Conservation (phyloP, 2,329 filamentous ascomycete species). For the Chrysoporthe puriensis region DNA sequence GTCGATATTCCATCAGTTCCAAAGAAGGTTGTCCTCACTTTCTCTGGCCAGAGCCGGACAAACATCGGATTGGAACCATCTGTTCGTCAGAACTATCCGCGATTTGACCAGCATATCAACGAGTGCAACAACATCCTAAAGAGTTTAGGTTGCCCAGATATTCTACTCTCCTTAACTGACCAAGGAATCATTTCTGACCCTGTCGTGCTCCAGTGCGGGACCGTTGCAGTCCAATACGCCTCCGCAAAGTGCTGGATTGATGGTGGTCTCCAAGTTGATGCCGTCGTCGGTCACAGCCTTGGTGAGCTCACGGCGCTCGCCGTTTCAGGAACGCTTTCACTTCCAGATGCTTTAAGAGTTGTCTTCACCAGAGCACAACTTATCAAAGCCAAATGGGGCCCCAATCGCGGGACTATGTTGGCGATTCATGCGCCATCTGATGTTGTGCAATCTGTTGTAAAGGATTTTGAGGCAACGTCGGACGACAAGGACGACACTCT, state of each 20-base stretch:
- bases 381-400: slow-evolving; percentile 38
- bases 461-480: not conserved
- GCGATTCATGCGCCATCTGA: slow-evolving; percentile 25
- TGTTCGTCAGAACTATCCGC: too few relatives aligned
- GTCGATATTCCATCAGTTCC: slow-evolving; percentile 35
- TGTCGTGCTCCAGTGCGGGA: not conserved
- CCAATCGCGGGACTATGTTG: slow-evolving; percentile 39
- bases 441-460: not conserved
- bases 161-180: slow-evolving; percentile 44
- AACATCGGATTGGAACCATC: too few relatives aligned
- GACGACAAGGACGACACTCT: slow-evolving; percentile 1
- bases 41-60: too few relatives aligned
- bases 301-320: slow-evolving; percentile 41
- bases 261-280: slow-evolving; percentile 35
- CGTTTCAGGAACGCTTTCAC: slow-evolving; percentile 36
- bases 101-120: too few relatives aligned
- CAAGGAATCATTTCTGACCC: slow-evolving; percentile 30
- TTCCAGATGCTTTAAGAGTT: slow-evolving; percentile 36
- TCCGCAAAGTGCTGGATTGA: slow-evolving; percentile 37
- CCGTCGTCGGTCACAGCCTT: slow-evolving; percentile 42
- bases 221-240: slow-evolving; percentile 5
- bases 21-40: too few relatives aligned
- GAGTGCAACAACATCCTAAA: too few relatives aligned
- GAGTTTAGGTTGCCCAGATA: not conserved
- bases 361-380: slow-evolving; percentile 38